A percentile compares a stretch with the other conserved stretches of the same genome.
These are phyloP conservation scores for Sporothrix euskadiensis DNA, from an alignment of 2,329 filamentous ascomycete species.

Conservation along the genomic window DNA sequence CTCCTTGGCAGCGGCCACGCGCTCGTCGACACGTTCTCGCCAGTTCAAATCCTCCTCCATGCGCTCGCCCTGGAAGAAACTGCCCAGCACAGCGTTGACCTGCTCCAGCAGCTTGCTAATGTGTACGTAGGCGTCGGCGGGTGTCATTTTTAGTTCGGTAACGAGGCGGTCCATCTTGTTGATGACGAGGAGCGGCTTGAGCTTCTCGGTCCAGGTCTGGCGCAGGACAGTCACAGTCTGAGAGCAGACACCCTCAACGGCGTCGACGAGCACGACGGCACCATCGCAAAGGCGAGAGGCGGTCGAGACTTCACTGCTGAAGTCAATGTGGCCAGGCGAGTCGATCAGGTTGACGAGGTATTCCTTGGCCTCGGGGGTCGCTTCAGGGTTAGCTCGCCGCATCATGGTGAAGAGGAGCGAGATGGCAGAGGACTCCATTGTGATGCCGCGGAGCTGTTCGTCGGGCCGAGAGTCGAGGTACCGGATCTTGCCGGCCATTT, in stretches of 20 bases:
- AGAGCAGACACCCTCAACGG: slow-evolving; percentile 96
- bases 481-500: slow-evolving; percentile 94
- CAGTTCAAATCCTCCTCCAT: slow-evolving; percentile 99
- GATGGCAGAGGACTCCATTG: slow-evolving; percentile 99
- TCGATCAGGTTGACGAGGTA: slow-evolving; percentile 98
- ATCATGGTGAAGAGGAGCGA: slow-evolving; percentile 94
- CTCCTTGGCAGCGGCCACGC: slow-evolving; percentile 62
- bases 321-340: slow-evolving; percentile 97
- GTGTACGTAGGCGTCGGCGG: slow-evolving; percentile 84
- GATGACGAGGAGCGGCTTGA: slow-evolving; percentile 91
- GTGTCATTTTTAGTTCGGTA: slow-evolving; percentile 92
- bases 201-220: slow-evolving; percentile 92
- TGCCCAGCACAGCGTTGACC: slow-evolving; percentile 94
- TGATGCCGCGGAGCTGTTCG: slow-evolving; percentile 93
- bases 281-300: slow-evolving; percentile 93
- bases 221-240: slow-evolving; percentile 96
- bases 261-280: slow-evolving; percentile 90
- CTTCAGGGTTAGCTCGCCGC: slow-evolving; percentile 68
- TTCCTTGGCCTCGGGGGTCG: slow-evolving; percentile 72
- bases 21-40: slow-evolving; percentile 89
- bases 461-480: slow-evolving; percentile 96
- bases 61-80: slow-evolving; percentile 94
- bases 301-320: slow-evolving; percentile 96
- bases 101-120: slow-evolving; percentile 88
- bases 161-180: slow-evolving; percentile 98